Conservation (phyloP, 768 basidiomycete genomes). For the Rhizopogon salebrosus region DNA sequence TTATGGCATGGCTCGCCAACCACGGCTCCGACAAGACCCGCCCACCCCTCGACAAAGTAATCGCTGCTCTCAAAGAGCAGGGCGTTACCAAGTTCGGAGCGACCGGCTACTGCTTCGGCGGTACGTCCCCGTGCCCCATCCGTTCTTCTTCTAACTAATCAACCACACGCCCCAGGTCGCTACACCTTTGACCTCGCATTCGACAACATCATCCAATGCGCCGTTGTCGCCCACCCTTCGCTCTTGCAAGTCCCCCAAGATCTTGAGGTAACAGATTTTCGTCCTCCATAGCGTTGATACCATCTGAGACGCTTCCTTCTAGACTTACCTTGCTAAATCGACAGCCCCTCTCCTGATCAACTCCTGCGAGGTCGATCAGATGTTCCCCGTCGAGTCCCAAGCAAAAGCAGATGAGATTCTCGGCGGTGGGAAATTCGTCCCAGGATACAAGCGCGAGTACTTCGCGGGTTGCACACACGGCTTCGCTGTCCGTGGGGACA, state of each 20-base stretch:
- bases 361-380: constrained; percentile 48
- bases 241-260: constrained; percentile 54
- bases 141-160: neutral
- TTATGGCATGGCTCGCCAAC: constrained; percentile 36
- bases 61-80: constrained; percentile 48
- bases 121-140: constrained; percentile 22
- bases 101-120: constrained; percentile 69
- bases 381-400: constrained; percentile 45
- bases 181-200: constrained; percentile 61
- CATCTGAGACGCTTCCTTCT: neutral
- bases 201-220: constrained; percentile 43
- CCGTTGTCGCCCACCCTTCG: constrained; percentile 56
- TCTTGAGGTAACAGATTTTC: constrained; percentile 42
- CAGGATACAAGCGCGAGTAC: constrained; percentile 46
- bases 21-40: constrained; percentile 40
- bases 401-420: constrained; percentile 45
- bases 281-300: neutral
- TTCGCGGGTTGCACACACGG: constrained; percentile 48
- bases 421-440: constrained; percentile 38
- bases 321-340: constrained; percentile 44
- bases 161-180: constrained; percentile 30
- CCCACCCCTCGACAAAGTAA: constrained; percentile 50
- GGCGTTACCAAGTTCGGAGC: constrained; percentile 57
- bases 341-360: constrained; percentile 64
- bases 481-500: constrained; percentile 46